These are phyloP conservation scores for Geranium incanum DNA, from an alignment of 441 rosid genomes.

Conservation along the genomic window DNA sequence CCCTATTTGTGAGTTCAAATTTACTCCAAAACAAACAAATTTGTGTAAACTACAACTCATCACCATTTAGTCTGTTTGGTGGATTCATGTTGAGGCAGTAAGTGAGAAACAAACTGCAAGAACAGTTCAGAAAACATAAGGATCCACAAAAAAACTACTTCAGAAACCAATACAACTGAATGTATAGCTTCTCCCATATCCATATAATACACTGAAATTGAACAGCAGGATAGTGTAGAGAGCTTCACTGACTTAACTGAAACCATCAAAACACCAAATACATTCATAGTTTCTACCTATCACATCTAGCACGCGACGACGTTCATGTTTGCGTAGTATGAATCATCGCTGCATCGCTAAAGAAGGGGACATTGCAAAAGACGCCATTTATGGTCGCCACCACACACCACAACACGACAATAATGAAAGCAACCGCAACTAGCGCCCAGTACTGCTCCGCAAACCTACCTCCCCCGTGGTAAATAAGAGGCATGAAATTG, in stretches of 20 bases:
- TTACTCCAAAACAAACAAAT: neutral
- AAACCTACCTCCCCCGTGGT: conserved; percentile 3
- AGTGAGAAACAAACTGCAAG: neutral
- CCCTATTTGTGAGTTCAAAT: neutral
- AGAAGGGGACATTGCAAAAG: neutral
- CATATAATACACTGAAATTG: too few relatives aligned
- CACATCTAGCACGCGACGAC: too few relatives aligned
- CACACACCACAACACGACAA: neutral
- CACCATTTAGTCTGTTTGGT: neutral
- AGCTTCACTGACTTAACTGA: too few relatives aligned
- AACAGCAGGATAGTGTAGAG: too few relatives aligned
- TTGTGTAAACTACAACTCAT: neutral
- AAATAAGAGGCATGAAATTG: conserved; percentile 1
- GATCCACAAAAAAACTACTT: too few relatives aligned
- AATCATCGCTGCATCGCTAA: neutral
- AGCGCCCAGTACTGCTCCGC: neutral
- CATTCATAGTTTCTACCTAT: too few relatives aligned
- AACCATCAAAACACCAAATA: too few relatives aligned
- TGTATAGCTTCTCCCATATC: too few relatives aligned
- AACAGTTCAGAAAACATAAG: neutral
- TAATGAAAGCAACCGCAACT: neutral
- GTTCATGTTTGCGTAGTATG: neutral
- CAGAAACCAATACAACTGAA: too few relatives aligned
- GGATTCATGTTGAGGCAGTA: neutral
- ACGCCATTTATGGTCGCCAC: neutral